Evolutionary conservation across 2,329 filamentous ascomycete species (phyloP), one percentile per base, ranked within the genome.

Genomic region (Coleophoma eucalyptorum): DNA sequence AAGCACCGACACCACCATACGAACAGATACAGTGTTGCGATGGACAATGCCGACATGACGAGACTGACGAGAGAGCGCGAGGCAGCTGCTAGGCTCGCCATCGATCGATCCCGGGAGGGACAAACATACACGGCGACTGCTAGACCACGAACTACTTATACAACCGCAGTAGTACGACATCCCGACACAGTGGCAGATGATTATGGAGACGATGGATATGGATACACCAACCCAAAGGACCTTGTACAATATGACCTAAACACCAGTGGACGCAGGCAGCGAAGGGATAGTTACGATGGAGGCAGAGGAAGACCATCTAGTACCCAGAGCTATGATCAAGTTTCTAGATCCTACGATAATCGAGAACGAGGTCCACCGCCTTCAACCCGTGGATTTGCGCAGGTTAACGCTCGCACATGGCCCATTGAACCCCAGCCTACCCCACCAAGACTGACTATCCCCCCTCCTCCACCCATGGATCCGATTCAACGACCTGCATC

Each of bases 381-480:
- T 4, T 81, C 84, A 5, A 88, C 83, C 3, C 76, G 86, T 58
- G 87, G 84, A 0, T 82, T 90, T 56, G 87, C 90, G 59, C 87
- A 82, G 67, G 80, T 89, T 55, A 80, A 80, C 58, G 72, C 78
- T 51, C 61, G 60, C 15, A 49, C 67, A 43, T 59, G 66, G 15
- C 62, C 69, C 6, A 81, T 80, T 54, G 77, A 79, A 20, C 26
- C 26, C 10, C 65, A 73, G 26, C 69, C 76, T 20, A n/a, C 16
- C 3, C 21, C 68, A 0, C 65, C 69, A 41, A 73, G 76, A 46
- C 69, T 76, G 62, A 72, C 78, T 15, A 67, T 77, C 13, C 72
- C 51, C 41, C 44, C 54, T 34, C 53, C 51, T 38, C 33, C 53
- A 11, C 52, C 73, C 7, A 55, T 65, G 49, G 62, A 62, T 19